phyloP scores from a whole-genome alignment of 2,329 filamentous ascomycete species.

The Calonectria honghensis region DNA sequence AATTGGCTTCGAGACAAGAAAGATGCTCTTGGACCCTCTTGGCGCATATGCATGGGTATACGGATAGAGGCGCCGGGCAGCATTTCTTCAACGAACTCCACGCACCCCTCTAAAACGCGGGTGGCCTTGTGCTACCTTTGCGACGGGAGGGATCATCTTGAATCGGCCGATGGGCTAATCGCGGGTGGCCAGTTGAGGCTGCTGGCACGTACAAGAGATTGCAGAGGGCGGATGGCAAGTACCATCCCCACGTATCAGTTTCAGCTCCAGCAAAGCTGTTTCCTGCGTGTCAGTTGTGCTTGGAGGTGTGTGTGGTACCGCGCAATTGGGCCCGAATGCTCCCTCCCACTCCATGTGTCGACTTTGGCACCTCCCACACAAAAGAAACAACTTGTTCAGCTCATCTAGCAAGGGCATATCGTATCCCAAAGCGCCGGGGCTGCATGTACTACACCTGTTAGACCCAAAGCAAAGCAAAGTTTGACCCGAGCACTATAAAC shows the following conservation, averaged over 20 bases:
- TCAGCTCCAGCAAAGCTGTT: slow-evolving; percentile 44
- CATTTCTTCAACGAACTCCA: slow-evolving; percentile 44
- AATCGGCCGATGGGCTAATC: slow-evolving; percentile 41
- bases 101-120: slow-evolving; percentile 37
- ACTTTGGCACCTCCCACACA: slow-evolving; percentile 2
- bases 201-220: slow-evolving; percentile 41
- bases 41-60: not conserved
- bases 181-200: slow-evolving; percentile 37
- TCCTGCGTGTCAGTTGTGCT: slow-evolving; percentile 38
- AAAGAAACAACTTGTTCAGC: slow-evolving; percentile 1
- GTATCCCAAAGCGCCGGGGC: not conserved
- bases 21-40: slow-evolving; percentile 12
- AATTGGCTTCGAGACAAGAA: slow-evolving; percentile 24
- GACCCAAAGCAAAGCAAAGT: slow-evolving; percentile 41
- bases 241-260: slow-evolving; percentile 41
- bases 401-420: slow-evolving; percentile 3
- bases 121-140: slow-evolving; percentile 43
- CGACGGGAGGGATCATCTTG: slow-evolving; percentile 44
- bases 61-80: slow-evolving; percentile 18
- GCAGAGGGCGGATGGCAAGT: slow-evolving; percentile 33
- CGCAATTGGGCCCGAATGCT: not conserved
- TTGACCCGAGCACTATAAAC: slow-evolving; percentile 43
- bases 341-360: not conserved
- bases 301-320: slow-evolving; percentile 15
- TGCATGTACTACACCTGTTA: not conserved